A percentile compares a stretch with the other conserved stretches of the same genome.
These are phyloP conservation scores for Forsythia suspensa DNA, from an alignment of 257 asterid species.

Conservation along the genomic window DNA sequence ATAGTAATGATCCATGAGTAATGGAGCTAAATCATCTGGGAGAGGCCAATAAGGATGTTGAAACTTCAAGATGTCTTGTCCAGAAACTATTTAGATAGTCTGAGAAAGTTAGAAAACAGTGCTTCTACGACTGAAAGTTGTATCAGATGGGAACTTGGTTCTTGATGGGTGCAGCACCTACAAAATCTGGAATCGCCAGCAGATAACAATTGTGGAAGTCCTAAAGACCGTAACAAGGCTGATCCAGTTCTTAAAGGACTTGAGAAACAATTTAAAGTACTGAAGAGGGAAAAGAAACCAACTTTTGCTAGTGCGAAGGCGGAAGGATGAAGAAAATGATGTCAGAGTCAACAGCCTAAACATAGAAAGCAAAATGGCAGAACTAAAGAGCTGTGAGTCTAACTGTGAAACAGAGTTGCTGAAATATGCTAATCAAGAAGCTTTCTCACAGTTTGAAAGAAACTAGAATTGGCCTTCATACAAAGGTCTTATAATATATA, in stretches of 20 bases:
- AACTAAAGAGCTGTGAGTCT: slow-evolving; percentile 30
- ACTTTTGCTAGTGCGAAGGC: slow-evolving; percentile 24
- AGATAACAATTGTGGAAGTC: slow-evolving; percentile 45
- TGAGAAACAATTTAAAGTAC: slow-evolving; percentile 86
- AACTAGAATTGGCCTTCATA: slow-evolving; percentile 71
- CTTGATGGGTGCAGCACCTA: slow-evolving; percentile 96
- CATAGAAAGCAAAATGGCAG: slow-evolving; percentile 43
- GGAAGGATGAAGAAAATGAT: slow-evolving; percentile 43
- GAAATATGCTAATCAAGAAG: slow-evolving; percentile 66
- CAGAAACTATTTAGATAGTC: slow-evolving; percentile 61
- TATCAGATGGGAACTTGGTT: slow-evolving; percentile 97
- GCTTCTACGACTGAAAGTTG: slow-evolving; percentile 41
- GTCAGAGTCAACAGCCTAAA: slow-evolving; percentile 33
- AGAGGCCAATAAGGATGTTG: slow-evolving; percentile 46
- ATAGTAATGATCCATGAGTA: slow-evolving; percentile 62
- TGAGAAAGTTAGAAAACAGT: slow-evolving; percentile 46
- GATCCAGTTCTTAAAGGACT: slow-evolving; percentile 87
- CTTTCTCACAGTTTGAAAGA: slow-evolving; percentile 64
- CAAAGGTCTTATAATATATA: slow-evolving; percentile 50
- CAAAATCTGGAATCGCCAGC: slow-evolving; percentile 73
- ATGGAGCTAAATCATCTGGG: slow-evolving; percentile 43
- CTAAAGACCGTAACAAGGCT: slow-evolving; percentile 51
- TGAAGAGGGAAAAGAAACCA: slow-evolving; percentile 66
- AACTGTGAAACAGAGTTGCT: slow-evolving; percentile 51
- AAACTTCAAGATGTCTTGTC: slow-evolving; percentile 52